These are phyloP conservation scores for Taiozyma sp. DNA, from an alignment of 1,139 yeast species.

Conservation along the genomic window DNA sequence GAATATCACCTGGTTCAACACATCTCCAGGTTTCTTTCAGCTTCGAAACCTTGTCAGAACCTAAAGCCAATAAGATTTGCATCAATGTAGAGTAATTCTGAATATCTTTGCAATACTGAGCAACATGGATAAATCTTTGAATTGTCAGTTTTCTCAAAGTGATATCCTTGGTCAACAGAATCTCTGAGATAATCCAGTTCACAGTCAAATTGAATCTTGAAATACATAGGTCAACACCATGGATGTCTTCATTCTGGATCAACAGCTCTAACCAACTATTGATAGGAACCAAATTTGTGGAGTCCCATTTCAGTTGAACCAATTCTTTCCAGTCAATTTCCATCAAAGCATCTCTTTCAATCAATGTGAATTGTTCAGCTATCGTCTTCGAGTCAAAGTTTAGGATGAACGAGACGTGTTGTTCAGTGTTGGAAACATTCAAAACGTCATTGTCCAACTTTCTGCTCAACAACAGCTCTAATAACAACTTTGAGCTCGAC, in stretches of 20 bases:
- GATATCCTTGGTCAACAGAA: conserved; percentile 58
- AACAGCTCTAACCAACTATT: conserved; percentile 83
- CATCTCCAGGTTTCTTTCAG: conserved; percentile 72
- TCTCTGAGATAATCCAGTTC: conserved; percentile 90
- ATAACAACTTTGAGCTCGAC: conserved; percentile 19
- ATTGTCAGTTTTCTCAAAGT: conserved; percentile 61
- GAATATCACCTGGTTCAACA: conserved; percentile 47
- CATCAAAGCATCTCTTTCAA: conserved; percentile 76
- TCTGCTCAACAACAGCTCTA: conserved; percentile 20
- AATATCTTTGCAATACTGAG: conserved; percentile 59
- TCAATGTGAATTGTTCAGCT: conserved; percentile 77
- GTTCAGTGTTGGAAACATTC: conserved; percentile 20
- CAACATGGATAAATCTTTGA: conserved; percentile 79
- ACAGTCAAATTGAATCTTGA: conserved; percentile 85
- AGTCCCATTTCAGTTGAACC: conserved; percentile 69
- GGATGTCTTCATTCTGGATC: conserved; percentile 50
- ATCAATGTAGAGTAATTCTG: conserved; percentile 85
- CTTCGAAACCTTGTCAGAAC: conserved; percentile 60
- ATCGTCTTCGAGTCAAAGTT: conserved; percentile 60
- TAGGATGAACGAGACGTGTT: conserved; percentile 76
- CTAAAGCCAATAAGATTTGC: conserved; percentile 80
- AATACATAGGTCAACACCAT: conserved; percentile 81
- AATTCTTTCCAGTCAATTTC: conserved; percentile 93
- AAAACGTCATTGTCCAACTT: conserved; percentile 18
- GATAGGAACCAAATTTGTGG: conserved; percentile 57